Conservation (phyloP, 2,329 filamentous ascomycete species). For the Alternaria sp. region DNA sequence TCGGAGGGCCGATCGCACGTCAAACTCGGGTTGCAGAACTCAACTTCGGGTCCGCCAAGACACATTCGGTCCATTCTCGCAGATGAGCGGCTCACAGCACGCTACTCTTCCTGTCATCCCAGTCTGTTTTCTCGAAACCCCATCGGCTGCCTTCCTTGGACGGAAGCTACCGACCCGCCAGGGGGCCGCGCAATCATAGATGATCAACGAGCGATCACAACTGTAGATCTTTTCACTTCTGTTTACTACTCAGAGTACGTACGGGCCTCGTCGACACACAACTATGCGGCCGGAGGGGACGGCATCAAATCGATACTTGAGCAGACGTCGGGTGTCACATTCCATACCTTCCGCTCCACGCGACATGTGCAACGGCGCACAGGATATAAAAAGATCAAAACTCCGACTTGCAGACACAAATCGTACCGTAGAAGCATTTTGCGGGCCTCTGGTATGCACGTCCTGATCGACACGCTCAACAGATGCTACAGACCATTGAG, state of each 20-base stretch:
- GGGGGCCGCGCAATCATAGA: constrained; percentile 31
- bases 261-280: background rate
- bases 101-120: constrained; percentile 1
- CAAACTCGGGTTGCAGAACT: constrained; percentile 9
- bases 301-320: constrained; percentile 29
- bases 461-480: constrained; percentile 28
- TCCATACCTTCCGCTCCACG: constrained; percentile 13
- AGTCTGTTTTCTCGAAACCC: constrained; percentile 7
- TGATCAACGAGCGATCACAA: constrained; percentile 22
- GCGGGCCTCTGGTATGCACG: constrained; percentile 10
- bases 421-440: constrained; percentile 1
- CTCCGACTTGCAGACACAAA: background rate
- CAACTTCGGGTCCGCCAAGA: constrained; percentile 15
- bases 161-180: constrained; percentile 33
- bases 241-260: constrained; percentile 3
- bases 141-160: constrained; percentile 30
- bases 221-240: constrained; percentile 22
- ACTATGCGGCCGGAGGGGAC: constrained; percentile 15
- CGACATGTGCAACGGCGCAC: constrained; percentile 23
- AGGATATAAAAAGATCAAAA: constrained; percentile 7
- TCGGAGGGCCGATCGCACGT: constrained; percentile 14
- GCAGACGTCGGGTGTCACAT: constrained; percentile 13
- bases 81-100: constrained; percentile 1
- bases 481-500: constrained; percentile 19
- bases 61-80: constrained; percentile 8